Evolutionary conservation across 805 yeast species (phyloP), one percentile per base, ranked within the genome.

Genomic region (Ogataea henricii): DNA sequence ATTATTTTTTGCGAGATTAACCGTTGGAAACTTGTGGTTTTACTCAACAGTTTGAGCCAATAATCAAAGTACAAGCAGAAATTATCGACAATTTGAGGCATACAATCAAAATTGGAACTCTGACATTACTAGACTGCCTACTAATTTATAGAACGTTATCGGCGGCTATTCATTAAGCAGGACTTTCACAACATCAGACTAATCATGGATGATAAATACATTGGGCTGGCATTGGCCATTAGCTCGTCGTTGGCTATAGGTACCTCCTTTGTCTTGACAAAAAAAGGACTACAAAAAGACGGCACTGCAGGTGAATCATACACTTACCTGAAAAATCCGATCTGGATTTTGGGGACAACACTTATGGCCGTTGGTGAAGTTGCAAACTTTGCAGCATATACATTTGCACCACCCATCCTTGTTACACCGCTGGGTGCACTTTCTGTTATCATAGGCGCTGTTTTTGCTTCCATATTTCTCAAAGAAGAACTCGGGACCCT

Each of bases 341-440:
- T 88, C 32, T 89, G 97, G 97, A 87, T 96, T 88, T 87, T 92
- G 0, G 97, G 97, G 10, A 90, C 90, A 77, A 60, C 82, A 25
- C 82, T 95, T 40, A 84, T 89, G 97, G 96, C 94, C 2, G 69
- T 89, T 18, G 97, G 97, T 5, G 97, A 89, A 63, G 69, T 89
- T 34, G 96, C 96, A 48, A 89, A 89, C 64, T 89, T 89, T 64
- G 96, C 96, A 3, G 97, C 97, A 0, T 89, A 89, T 64, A 89
- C 96, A 1, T 89, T 89, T 75, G 97, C 97, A 0, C 96, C 97
- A 3, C 95, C 96, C 1, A 87, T 90, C 54, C 69, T 89, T 57
- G 97, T 89, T 35, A 89, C 97, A 4, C 97, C 97, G 5, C 72
- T 89, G 46, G 97, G 97, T 10, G 97, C 97, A 0, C 71, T 89